Percentiles rank a stretch among this genome's conserved stretches.
These are phyloP conservation scores for Salix viminalis DNA, from an alignment of 345 rosid genomes.

Conservation along the genomic window DNA sequence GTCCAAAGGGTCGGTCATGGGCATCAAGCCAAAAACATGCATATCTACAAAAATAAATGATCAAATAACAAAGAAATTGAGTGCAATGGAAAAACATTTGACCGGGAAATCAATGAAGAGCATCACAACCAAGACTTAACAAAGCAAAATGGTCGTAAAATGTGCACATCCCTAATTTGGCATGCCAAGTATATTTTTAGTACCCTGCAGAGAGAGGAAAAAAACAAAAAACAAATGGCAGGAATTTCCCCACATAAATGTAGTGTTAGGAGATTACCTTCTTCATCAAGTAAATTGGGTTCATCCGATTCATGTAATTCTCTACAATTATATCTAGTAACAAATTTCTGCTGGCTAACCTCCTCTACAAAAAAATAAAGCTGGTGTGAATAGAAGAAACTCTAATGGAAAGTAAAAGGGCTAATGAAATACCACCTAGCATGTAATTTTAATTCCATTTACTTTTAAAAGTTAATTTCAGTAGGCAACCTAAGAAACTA, in stretches of 20 bases:
- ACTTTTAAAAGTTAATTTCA: background rate
- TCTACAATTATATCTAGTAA: constrained; percentile 34
- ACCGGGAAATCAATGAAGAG: background rate
- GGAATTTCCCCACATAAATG: background rate
- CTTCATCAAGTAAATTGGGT: constrained; percentile 62
- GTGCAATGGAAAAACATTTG: background rate
- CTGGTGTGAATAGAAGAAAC: background rate
- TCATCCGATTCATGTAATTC: constrained; percentile 53
- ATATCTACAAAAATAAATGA: constrained; percentile 42
- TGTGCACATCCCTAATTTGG: background rate
- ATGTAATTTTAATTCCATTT: background rate
- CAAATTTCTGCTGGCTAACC: constrained; percentile 33
- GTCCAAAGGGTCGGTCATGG: constrained; percentile 55
- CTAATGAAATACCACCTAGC: background rate
- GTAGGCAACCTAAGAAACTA: no score
- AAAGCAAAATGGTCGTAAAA: background rate
- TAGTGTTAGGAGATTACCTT: constrained; percentile 34
- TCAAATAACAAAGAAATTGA: constrained; percentile 14
- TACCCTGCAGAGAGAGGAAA: background rate
- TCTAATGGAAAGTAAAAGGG: background rate
- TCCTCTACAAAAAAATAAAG: constrained; percentile 33
- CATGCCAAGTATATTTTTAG: background rate
- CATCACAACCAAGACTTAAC: constrained; percentile 4
- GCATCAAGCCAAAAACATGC: constrained; percentile 60
- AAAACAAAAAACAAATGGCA: background rate